Evolutionary conservation across 331 rosid genomes (phyloP), one percentile per base, ranked within the genome.

Genomic region (Quercus tomentella): DNA sequence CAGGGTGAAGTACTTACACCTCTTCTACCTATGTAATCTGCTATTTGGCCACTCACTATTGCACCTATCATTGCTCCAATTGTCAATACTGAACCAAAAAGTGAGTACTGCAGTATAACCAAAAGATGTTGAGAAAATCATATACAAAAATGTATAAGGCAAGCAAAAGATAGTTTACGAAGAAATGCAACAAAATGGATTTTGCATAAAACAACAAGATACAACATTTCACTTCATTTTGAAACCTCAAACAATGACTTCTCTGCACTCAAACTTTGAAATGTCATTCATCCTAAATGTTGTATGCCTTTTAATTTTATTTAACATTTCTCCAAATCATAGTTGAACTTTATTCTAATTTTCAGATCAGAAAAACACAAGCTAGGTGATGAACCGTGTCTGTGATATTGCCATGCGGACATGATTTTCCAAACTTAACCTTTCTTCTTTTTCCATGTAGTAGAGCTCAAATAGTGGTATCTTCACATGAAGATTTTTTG

Each of bases 11-110:
- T 79, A 86, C 97, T 81, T 89, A 94, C 98, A 57, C 88, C 83
- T 70, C 97, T 86, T 74, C 96, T 83, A 74, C 98, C 97, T n/a
- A 85, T 66, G 20, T 79, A 89, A 86, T 94, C 97, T 45, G 97
- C 92, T 72, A 84, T 70, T 80, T 33, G 89, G 30, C 98, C 97
- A 76, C 94, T 92, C 20, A 82, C 67, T 79, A 92, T 60, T 51
- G 97, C 98, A 26, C 98, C 98, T 70, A 91, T 18, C 97, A 92
- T 91, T 2, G 97, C 98, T 83, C 97, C 97, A 87, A 90, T 86
- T 1, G 97, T 92, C 89, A 94, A 77, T 58, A 94, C 85, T 4
- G 97, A 94, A 51, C 98, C 98, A 25, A 94, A 94, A 76, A 87
- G 56, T 23, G 97, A 89, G 78, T 76, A 94, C 97, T 94, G 89